Evolutionary conservation across 768 basidiomycete genomes (phyloP).

Genomic region (Daedaleopsis sinensis): DNA sequence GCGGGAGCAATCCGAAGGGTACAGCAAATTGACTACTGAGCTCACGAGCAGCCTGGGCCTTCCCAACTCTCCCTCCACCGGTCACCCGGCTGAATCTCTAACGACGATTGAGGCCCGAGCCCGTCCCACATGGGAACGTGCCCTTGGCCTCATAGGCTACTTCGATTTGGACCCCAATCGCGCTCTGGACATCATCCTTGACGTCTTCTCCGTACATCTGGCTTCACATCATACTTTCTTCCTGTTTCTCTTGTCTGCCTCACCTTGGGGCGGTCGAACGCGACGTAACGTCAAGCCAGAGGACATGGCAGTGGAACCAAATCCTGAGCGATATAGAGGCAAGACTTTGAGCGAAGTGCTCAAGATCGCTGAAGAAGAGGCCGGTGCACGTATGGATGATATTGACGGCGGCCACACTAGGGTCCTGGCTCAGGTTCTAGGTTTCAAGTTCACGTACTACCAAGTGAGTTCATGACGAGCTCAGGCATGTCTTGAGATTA

Average conservation of each 20-base stretch:
- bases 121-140: slow-evolving; percentile 75
- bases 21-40: slow-evolving; percentile 89
- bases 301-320: slow-evolving; percentile 42
- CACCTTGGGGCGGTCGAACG: slow-evolving; percentile 72
- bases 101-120: slow-evolving; percentile 64
- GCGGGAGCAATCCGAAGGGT: slow-evolving; percentile 97
- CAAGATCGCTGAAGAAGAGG: slow-evolving; percentile 49
- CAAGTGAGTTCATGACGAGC: slow-evolving; percentile 55
- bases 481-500: neutral
- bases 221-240: slow-evolving; percentile 88
- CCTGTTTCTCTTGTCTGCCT: slow-evolving; percentile 80
- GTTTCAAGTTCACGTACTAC: slow-evolving; percentile 96
- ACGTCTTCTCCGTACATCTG: slow-evolving; percentile 84
- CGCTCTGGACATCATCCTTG: slow-evolving; percentile 90
- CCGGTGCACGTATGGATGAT: slow-evolving; percentile 15
- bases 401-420: slow-evolving; percentile 43
- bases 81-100: slow-evolving; percentile 61
- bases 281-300: slow-evolving; percentile 8
- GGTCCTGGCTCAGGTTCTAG: slow-evolving; percentile 87
- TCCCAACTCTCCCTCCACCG: slow-evolving; percentile 70
- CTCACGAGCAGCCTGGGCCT: slow-evolving; percentile 77
- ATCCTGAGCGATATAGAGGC: slow-evolving; percentile 48
- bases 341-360: slow-evolving; percentile 74
- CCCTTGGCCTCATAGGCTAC: slow-evolving; percentile 89
- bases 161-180: slow-evolving; percentile 97